These are phyloP conservation scores for Penicillium sclerotiorum DNA, from an alignment of 2,329 filamentous ascomycete species.

Conservation along the genomic window DNA sequence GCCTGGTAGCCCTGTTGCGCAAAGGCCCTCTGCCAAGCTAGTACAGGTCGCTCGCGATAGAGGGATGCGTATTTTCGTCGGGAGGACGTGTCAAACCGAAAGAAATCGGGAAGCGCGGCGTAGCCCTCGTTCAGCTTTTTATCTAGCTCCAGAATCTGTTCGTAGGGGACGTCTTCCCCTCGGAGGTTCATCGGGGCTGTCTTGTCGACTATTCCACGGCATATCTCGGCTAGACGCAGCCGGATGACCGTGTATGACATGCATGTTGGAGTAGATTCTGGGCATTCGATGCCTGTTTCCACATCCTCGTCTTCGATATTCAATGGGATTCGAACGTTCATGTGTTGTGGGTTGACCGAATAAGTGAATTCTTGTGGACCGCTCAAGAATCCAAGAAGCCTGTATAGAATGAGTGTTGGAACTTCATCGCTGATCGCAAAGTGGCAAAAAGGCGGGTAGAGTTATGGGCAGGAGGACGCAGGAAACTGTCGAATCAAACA, in stretches of 20 bases:
- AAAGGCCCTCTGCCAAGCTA: slow-evolving; percentile 40
- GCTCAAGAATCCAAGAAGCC: slow-evolving; percentile 44
- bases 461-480: too few relatives aligned
- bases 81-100: slow-evolving; percentile 39
- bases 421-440: too few relatives aligned
- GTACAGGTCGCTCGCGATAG: slow-evolving; percentile 30
- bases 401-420: slow-evolving; percentile 21
- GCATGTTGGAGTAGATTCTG: slow-evolving; percentile 42
- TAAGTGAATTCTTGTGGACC: slow-evolving; percentile 51
- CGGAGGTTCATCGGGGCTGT: slow-evolving; percentile 30
- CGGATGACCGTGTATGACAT: slow-evolving; percentile 52
- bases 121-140: slow-evolving; percentile 35
- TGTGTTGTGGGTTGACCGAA: slow-evolving; percentile 44
- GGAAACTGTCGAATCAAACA: too few relatives aligned
- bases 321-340: slow-evolving; percentile 43
- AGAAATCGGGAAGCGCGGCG: slow-evolving; percentile 38
- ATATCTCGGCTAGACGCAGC: slow-evolving; percentile 44
- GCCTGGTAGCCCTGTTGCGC: slow-evolving; percentile 40
- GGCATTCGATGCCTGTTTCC: slow-evolving; percentile 20
- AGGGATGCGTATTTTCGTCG: slow-evolving; percentile 29
- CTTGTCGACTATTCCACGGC: slow-evolving; percentile 45
- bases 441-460: too few relatives aligned
- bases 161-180: slow-evolving; percentile 34
- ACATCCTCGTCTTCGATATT: slow-evolving; percentile 49
- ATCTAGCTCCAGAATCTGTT: slow-evolving; percentile 44